Base-by-base conservation (phyloP, 2,329 filamentous ascomycete species). In the Blumeriella jaapii region DNA sequence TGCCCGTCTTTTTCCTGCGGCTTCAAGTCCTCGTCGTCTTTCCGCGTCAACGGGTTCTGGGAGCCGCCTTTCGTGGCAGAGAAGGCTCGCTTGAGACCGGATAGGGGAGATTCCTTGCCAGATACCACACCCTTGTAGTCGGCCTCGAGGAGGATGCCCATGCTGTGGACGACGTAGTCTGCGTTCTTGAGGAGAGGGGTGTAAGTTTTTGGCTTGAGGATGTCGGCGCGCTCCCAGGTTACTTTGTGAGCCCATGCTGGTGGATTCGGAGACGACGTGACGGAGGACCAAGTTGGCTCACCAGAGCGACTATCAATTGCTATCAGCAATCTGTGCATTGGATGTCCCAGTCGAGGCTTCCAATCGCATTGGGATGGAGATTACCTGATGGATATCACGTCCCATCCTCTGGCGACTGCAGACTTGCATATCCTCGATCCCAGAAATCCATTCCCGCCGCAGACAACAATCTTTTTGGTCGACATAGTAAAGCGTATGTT, bases 61-160 rank as follows among this genome's bases (percentile, higher is more conserved):
- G 74, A 73, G 38, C 74, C 71, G 53, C 61, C 65, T 20, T 78
- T 79, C 2, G 70, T 68, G 1, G 73, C 57, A 33, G 77, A 75
- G 57, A 96, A 93, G 16, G 85, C 84, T 50, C 80, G 78, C 43
- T 74, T 72, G 10, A 98, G 64, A 1, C 85, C 89, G 5, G 74
- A 61, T 34, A 93, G 61, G n/a, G 85, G 76, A 0, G 82, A 85
- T 52, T 94, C 87, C 41, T 73, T 76, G 32, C 91, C 91, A 13
- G 76, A 79, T 16, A 98, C 57, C 11, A 94, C 79, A 48, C 82
- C 82, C 62, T 98, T 98, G 73, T 98, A 98, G 65, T 98, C 91
- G 31, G 87, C 86, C 64, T 98, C 91, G 7, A 98, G 73, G 12
- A 98, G 69, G 51, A 98, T 95, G 7, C 91, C 91, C 80, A 96